Percentiles rank a stretch among this genome's conserved stretches.
These are phyloP conservation scores for Neurospora sp. DNA, from an alignment of 2,329 filamentous ascomycete species.

Conservation along the genomic window DNA sequence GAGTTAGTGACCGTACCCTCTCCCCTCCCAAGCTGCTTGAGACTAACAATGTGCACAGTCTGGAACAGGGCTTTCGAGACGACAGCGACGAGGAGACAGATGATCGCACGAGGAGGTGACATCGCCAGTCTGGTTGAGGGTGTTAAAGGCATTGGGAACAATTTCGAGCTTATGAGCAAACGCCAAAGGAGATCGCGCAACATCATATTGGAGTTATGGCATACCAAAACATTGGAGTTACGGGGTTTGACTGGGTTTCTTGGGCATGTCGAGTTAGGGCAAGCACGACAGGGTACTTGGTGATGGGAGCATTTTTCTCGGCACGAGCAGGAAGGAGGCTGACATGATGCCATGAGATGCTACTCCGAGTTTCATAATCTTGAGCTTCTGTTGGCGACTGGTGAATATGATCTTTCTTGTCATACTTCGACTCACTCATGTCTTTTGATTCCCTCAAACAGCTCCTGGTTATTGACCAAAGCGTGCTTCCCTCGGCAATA, in stretches of 20 bases:
- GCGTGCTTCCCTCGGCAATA: not conserved
- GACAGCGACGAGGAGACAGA: constrained; percentile 33
- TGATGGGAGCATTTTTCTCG: not conserved
- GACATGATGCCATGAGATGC: not conserved
- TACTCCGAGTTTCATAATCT: not conserved
- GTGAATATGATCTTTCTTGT: not conserved
- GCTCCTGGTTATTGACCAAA: not conserved
- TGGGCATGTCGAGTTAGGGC: not conserved
- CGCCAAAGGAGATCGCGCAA: not conserved
- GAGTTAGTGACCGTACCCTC: constrained; percentile 40
- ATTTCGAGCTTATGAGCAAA: not conserved
- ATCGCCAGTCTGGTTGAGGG: not conserved
- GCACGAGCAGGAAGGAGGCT: not conserved
- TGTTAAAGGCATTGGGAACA: not conserved
- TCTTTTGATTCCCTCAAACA: not conserved
- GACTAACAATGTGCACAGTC: constrained; percentile 16
- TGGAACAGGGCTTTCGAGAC: constrained; percentile 36
- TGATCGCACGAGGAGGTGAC: not conserved
- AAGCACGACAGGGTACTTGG: not conserved
- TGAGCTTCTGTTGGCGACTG: not conserved
- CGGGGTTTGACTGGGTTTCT: not conserved
- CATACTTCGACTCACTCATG: not conserved
- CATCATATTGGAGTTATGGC: not conserved
- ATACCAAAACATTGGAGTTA: not conserved
- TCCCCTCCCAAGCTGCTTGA: not conserved